These are phyloP conservation scores for Hansenula sp. DNA, from an alignment of 1,139 yeast genomes.

Conservation along the genomic window DNA sequence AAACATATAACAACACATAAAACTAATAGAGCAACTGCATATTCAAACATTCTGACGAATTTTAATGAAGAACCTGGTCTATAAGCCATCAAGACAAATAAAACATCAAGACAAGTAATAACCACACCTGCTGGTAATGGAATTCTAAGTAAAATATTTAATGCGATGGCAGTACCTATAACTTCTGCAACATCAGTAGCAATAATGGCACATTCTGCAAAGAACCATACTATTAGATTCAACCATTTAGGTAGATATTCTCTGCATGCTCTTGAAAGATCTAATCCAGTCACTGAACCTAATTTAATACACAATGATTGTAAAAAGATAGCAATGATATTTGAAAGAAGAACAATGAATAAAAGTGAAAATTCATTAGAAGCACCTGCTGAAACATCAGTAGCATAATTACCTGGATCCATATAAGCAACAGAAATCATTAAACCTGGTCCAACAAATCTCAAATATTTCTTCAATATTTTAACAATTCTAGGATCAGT, in stretches of 20 bases:
- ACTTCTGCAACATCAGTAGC: slow-evolving; percentile 88
- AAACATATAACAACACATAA: slow-evolving; percentile 68
- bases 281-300: slow-evolving; percentile 79
- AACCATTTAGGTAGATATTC: slow-evolving; percentile 58
- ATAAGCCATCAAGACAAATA: slow-evolving; percentile 71
- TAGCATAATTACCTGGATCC: slow-evolving; percentile 86
- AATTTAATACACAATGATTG: slow-evolving; percentile 70
- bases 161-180: slow-evolving; percentile 82
- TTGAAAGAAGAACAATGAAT: slow-evolving; percentile 63
- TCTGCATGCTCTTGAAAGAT: slow-evolving; percentile 67
- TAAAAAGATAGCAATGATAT: slow-evolving; percentile 66
- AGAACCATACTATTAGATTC: slow-evolving; percentile 51
- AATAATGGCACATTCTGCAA: slow-evolving; percentile 77
- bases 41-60: slow-evolving; percentile 63
- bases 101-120: slow-evolving; percentile 66
- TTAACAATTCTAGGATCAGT: slow-evolving; percentile 11
- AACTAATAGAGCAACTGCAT: slow-evolving; percentile 62
- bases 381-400: slow-evolving; percentile 78
- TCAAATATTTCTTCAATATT: slow-evolving; percentile 43
- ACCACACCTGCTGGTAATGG: slow-evolving; percentile 80
- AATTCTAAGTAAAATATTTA: slow-evolving; percentile 60
- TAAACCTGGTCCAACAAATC: slow-evolving; percentile 74
- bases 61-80: slow-evolving; percentile 64
- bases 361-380: slow-evolving; percentile 56
- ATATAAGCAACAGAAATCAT: slow-evolving; percentile 76